Conservation (phyloP, 2,329 filamentous ascomycete species). For the Xylaria hypoxylon region DNA sequence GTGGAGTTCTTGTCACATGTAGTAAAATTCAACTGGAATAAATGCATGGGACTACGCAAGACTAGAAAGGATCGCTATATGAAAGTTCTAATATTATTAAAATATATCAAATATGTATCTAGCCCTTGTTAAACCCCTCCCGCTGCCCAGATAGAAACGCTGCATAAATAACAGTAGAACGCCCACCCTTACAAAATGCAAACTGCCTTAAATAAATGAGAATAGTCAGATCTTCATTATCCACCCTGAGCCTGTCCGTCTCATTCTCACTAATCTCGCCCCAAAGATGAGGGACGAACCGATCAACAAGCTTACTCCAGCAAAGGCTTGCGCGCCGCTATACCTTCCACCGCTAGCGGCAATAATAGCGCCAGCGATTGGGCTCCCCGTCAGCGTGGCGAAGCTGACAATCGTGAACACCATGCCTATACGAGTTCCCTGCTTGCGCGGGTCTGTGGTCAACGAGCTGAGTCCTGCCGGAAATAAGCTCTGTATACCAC, state of each 20-base stretch:
- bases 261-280: slow-evolving; percentile 55
- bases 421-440: slow-evolving; percentile 69
- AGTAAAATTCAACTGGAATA: neutral
- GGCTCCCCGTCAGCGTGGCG: slow-evolving; percentile 64
- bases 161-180: neutral
- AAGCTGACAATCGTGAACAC: slow-evolving; percentile 67
- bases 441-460: slow-evolving; percentile 63
- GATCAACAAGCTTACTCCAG: slow-evolving; percentile 57
- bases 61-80: neutral
- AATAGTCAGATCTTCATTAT: slow-evolving; percentile 52
- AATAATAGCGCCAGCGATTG: slow-evolving; percentile 64
- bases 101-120: neutral
- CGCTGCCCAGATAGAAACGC: neutral
- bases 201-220: neutral
- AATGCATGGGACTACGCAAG: neutral
- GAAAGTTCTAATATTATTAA: neutral
- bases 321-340: slow-evolving; percentile 62
- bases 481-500: slow-evolving; percentile 74
- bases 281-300: slow-evolving; percentile 56
- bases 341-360: slow-evolving; percentile 57
- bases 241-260: slow-evolving; percentile 54
- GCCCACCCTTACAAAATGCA: neutral
- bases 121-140: neutral
- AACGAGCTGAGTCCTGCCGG: slow-evolving; percentile 70
- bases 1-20: neutral